Conservation (phyloP, 2,329 filamentous ascomycete genomes). For the Fusarium dlaminii region DNA sequence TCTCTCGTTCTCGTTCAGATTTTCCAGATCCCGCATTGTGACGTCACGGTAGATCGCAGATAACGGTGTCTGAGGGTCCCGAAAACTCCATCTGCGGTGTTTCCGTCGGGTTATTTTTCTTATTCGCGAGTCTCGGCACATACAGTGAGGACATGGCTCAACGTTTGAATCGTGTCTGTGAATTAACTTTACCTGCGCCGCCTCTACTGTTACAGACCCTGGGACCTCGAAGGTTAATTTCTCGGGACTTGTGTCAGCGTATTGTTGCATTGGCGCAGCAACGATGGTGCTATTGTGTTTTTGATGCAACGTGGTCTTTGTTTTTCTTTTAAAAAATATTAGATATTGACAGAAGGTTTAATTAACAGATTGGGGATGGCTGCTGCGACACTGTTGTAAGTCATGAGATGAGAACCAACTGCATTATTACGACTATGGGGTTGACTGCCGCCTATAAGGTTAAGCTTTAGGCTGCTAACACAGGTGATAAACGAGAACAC, state of each 20-base stretch:
- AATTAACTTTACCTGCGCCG: not conserved
- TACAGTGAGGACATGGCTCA: not conserved
- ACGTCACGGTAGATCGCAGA: not conserved
- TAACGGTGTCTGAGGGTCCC: not conserved
- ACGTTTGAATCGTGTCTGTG: not conserved
- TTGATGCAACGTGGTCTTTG: rapidly evolving
- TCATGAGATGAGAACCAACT: rapidly evolving
- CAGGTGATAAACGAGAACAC: too few species aligned
- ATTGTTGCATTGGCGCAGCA: not conserved
- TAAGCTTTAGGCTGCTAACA: too few species aligned
- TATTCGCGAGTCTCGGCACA: not conserved
- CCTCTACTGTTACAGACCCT: not conserved
- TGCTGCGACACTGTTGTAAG: rapidly evolving
- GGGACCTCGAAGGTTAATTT: not conserved
- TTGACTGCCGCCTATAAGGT: too few species aligned
- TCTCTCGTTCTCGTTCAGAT: not conserved
- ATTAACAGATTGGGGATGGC: rapidly evolving
- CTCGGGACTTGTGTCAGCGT: not conserved
- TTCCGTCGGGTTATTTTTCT: not conserved
- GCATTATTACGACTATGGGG: too few species aligned
- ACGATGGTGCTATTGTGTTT: not conserved
- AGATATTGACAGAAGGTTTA: not conserved
- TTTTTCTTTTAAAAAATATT: too few species aligned
- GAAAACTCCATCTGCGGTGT: not conserved
- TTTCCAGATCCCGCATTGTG: not conserved